phyloP scores from a whole-genome alignment of 1,284 basidiomycete genomes.

The Albatrellus sp. region DNA sequence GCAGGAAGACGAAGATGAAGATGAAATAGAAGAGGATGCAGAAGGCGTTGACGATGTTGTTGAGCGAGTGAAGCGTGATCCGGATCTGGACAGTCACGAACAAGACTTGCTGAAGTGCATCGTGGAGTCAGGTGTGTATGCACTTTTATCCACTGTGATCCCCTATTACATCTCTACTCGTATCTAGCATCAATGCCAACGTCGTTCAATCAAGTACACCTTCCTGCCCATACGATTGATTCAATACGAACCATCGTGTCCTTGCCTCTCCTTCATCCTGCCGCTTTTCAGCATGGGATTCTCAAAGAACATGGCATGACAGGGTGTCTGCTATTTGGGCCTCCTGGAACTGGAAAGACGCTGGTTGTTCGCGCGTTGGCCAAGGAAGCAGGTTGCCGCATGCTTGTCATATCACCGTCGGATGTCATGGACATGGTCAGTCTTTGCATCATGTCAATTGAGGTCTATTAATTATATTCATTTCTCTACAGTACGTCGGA shows the following conservation, averaged over 20 bases:
- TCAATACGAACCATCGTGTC: slow-evolving; percentile 86
- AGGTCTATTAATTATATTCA: slow-evolving; percentile 4
- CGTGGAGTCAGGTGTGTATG: slow-evolving; percentile 59
- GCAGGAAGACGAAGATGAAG: slow-evolving; percentile 26
- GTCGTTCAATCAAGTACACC: slow-evolving; percentile 78
- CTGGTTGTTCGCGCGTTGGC: slow-evolving; percentile 85
- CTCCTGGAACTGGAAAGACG: slow-evolving; percentile 88
- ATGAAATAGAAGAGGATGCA: slow-evolving; percentile 20
- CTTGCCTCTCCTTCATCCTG: slow-evolving; percentile 80
- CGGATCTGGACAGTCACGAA: slow-evolving; percentile 67
- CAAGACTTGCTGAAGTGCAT: slow-evolving; percentile 71
- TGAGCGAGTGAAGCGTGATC: slow-evolving; percentile 62
- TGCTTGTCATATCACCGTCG: slow-evolving; percentile 76
- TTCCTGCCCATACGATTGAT: slow-evolving; percentile 78
- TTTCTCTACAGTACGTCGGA: slow-evolving; percentile 65
- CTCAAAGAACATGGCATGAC: slow-evolving; percentile 84
- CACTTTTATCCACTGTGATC: slow-evolving; percentile 10
- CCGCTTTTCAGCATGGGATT: slow-evolving; percentile 84
- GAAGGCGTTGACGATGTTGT: slow-evolving; percentile 38
- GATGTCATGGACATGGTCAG: slow-evolving; percentile 84
- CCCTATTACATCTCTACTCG: slow-evolving; percentile 8
- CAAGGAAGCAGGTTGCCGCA: slow-evolving; percentile 81
- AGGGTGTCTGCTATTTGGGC: slow-evolving; percentile 82
- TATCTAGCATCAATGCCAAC: slow-evolving; percentile 59
- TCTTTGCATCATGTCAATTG: slow-evolving; percentile 1